Evolutionary conservation across 306 rosid genomes (phyloP), one percentile per base, ranked within the genome.

Genomic region (Ormosia emarginata): DNA sequence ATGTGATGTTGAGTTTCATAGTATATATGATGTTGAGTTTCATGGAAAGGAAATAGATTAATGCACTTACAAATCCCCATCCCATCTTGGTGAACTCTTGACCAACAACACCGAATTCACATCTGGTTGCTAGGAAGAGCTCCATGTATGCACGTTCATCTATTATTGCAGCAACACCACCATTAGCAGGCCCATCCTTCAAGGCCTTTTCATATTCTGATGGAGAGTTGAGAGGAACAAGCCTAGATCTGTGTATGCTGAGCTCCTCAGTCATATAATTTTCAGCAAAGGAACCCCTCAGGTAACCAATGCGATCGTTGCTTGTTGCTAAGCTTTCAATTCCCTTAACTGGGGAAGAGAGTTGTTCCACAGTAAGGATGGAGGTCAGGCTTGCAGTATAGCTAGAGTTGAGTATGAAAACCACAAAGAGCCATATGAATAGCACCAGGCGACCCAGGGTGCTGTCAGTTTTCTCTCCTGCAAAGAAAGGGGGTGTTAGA

Each of bases 31-130:
- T 24, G 24, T 24, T 24, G 24, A 62, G 7, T 46, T 43, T 59
- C 10, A 47, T 2, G 46, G 12, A 34, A 3, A 64, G 49, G 13
- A 18, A 64, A 55, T 7, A 10, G 32, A 44, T 17, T 2, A 0
- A 71, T 52, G 49, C 39, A 87, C 98, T 91, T 88, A 93, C 97
- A 89, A 90, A 93, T 61, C 98, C 98, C 98, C 98, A 93, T 4
- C 97, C 94, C 39, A 86, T 89, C 88, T 88, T 93, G 84, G 97
- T 93, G 91, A 93, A 93, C 83, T 93, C 93, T 85, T 87, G 94
- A 74, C 97, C 98, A 36, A 91, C 90, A 68, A 93, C 84, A 55
- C 98, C 89, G 78, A 79, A 93, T 37, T 93, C 90, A 39, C 97
- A 93, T 41, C 86, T 82, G 13, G 86, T 83, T 34, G 94, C 74